These are phyloP conservation scores for Colletotrichum sp. DNA, from an alignment of 2,329 filamentous ascomycete genomes.

Conservation along the genomic window DNA sequence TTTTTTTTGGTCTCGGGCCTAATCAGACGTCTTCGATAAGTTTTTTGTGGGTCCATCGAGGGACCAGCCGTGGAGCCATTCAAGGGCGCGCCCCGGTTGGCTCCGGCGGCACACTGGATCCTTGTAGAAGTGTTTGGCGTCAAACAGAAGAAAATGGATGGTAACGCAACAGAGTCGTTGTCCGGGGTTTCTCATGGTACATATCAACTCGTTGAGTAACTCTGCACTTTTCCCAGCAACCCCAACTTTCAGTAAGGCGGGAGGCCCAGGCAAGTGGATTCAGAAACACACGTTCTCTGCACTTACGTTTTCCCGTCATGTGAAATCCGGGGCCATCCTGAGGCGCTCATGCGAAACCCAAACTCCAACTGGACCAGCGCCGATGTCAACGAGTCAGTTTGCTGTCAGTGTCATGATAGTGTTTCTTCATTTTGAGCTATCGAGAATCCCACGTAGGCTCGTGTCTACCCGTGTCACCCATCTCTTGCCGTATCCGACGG, in stretches of 20 bases:
- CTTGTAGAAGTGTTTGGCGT: background rate
- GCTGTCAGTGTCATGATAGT: background rate
- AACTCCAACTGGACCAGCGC: background rate
- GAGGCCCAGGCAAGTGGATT: background rate
- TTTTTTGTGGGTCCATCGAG: background rate
- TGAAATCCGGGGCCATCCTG: background rate
- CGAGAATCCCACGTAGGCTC: background rate
- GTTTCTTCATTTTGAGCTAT: background rate
- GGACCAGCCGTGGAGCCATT: background rate
- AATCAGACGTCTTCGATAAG: constrained; percentile 5
- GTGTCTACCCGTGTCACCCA: background rate
- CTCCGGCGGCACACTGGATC: background rate
- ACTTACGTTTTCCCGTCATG: background rate
- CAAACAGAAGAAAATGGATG: background rate
- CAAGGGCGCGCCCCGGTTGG: background rate
- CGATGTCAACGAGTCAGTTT: background rate
- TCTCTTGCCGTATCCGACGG: background rate
- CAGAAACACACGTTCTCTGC: background rate
- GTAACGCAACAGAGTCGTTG: background rate
- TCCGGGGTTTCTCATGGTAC: background rate
- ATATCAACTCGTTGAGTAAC: background rate
- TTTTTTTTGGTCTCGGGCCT: constrained; percentile 8
- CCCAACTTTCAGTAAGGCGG: background rate
- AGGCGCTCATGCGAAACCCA: background rate
- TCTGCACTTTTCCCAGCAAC: background rate